Conservation (phyloP, 2,329 filamentous ascomycete species). For the Colletotrichum gigasporum region DNA sequence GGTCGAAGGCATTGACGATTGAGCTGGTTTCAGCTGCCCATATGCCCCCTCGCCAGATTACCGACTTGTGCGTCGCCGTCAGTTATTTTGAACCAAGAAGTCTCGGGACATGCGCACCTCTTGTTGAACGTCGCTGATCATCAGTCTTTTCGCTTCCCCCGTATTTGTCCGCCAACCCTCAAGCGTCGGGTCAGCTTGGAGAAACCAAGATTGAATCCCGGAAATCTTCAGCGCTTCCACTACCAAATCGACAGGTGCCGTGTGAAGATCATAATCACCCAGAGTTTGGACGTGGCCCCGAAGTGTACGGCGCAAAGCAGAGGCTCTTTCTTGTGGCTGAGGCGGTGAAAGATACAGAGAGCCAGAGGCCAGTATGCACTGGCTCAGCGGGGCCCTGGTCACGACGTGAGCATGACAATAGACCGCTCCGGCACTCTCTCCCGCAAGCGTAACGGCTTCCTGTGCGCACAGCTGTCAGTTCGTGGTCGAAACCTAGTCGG, state of each 20-base stretch:
- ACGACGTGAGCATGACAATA: slow-evolving; percentile 53
- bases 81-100: background rate
- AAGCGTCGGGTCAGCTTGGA: slow-evolving; percentile 48
- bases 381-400: slow-evolving; percentile 41
- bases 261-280: slow-evolving; percentile 29
- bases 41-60: slow-evolving; percentile 54
- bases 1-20: slow-evolving; percentile 46
- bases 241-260: slow-evolving; percentile 41
- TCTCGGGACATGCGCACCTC: slow-evolving; percentile 41
- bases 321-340: slow-evolving; percentile 37
- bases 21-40: slow-evolving; percentile 43
- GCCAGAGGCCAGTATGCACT: slow-evolving; percentile 51
- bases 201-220: slow-evolving; percentile 51
- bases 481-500: too few relatives aligned
- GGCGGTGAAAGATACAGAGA: slow-evolving; percentile 53
- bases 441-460: slow-evolving; percentile 51
- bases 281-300: background rate
- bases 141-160: slow-evolving; percentile 44
- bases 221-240: slow-evolving; percentile 45
- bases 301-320: background rate
- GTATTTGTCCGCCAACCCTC: slow-evolving; percentile 45
- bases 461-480: slow-evolving; percentile 29
- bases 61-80: too few relatives aligned
- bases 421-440: slow-evolving; percentile 56
- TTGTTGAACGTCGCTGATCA: slow-evolving; percentile 54